These are phyloP conservation scores for Trypanosoma mega DNA, from an alignment of 208 protist species.

Conservation along the genomic window DNA sequence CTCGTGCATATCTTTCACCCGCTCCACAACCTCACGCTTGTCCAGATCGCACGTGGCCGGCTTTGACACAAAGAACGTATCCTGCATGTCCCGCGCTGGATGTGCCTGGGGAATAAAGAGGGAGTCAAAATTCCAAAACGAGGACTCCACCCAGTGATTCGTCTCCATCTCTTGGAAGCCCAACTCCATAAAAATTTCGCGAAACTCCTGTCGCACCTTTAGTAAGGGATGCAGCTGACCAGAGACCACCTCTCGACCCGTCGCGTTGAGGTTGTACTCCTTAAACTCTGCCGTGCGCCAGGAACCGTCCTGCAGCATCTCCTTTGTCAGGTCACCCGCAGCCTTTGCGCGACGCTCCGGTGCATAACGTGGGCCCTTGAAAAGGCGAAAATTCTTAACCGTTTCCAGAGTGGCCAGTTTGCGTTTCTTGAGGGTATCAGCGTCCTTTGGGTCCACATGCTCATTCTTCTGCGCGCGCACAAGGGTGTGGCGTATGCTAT, in stretches of 20 bases:
- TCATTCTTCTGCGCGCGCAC: slow-evolving; percentile 24
- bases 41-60: slow-evolving; percentile 45
- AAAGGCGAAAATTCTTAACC: slow-evolving; percentile 79
- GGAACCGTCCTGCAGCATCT: slow-evolving; percentile 93
- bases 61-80: slow-evolving; percentile 99
- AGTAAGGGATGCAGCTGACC: slow-evolving; percentile 98
- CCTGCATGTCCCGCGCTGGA: slow-evolving; percentile 99
- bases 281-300: slow-evolving; percentile 97
- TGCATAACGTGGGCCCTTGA: slow-evolving; percentile 80
- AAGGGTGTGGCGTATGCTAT: slow-evolving; percentile 44
- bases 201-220: slow-evolving; percentile 98
- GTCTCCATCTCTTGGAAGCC: slow-evolving; percentile 99
- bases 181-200: slow-evolving; percentile 99
- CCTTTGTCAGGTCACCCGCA: slow-evolving; percentile 90
- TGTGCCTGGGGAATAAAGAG: slow-evolving; percentile 99
- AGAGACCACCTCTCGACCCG: slow-evolving; percentile 76
- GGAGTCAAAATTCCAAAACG: slow-evolving; percentile 99
- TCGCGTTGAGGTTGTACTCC: slow-evolving; percentile 96
- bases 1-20: slow-evolving; percentile 94
- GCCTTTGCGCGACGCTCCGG: slow-evolving; percentile 64
- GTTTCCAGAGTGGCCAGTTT: slow-evolving; percentile 84
- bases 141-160: slow-evolving; percentile 98
- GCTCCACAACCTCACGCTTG: slow-evolving; percentile 90
- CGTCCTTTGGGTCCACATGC: slow-evolving; percentile 57
- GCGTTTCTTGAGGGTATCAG: slow-evolving; percentile 90